phyloP scores from a whole-genome alignment of 208 protist genomes.

The Wallacemonas sp. region DNA sequence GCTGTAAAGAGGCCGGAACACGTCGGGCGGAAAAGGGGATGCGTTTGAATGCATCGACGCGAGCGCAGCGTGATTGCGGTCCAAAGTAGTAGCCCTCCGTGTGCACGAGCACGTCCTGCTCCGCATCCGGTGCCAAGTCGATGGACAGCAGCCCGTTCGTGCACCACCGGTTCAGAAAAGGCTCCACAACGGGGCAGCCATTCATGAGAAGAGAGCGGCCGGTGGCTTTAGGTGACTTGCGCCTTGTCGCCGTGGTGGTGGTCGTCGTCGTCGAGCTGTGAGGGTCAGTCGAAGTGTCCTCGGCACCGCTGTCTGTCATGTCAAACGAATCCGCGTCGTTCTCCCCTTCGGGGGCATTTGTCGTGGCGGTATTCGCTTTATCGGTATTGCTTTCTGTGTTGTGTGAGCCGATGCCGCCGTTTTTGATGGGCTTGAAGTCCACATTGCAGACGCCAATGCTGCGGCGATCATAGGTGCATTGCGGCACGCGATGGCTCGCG shows the following conservation, averaged over 20 bases:
- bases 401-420: background rate
- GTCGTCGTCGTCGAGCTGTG: background rate
- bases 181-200: slow-evolving; percentile 48
- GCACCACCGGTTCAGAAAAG: slow-evolving; percentile 33
- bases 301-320: background rate
- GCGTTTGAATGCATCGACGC: slow-evolving; percentile 1
- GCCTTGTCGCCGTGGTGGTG: background rate
- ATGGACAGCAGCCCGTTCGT: slow-evolving; percentile 11
- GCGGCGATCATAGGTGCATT: slow-evolving; percentile 42
- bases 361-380: background rate
- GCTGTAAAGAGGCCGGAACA: background rate
- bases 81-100: slow-evolving; percentile 36
- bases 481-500: slow-evolving; percentile 8
- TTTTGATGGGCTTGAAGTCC: slow-evolving; percentile 7
- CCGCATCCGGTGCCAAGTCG: slow-evolving; percentile 1
- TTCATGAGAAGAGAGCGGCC: slow-evolving; percentile 34
- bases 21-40: background rate
- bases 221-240: background rate
- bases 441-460: slow-evolving; percentile 40
- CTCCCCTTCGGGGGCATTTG: background rate
- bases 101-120: slow-evolving; percentile 6
- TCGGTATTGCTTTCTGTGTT: background rate
- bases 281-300: background rate
- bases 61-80: slow-evolving; percentile 36
- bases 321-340: background rate